These are phyloP conservation scores for Dothistroma septosporum DNA, from an alignment of 2,329 filamentous ascomycete genomes.

Conservation along the genomic window DNA sequence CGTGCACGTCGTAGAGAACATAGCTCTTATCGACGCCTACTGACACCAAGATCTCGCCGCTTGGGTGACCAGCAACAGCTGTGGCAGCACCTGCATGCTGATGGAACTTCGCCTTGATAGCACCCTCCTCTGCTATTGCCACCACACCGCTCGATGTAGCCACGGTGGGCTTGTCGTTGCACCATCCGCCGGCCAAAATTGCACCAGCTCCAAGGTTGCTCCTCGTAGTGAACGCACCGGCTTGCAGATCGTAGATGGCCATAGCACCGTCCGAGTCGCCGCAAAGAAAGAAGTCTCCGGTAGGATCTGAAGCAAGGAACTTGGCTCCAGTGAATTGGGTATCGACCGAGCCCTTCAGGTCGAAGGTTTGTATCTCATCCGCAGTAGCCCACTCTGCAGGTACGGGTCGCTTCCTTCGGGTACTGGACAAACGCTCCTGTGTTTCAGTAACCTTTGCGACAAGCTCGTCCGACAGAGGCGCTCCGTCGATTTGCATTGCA, in stretches of 20 bases:
- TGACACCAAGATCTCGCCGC: slow-evolving; percentile 76
- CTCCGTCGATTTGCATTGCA: slow-evolving; percentile 86
- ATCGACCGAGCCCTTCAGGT: slow-evolving; percentile 52
- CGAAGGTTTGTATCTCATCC: slow-evolving; percentile 63
- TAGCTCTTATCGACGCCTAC: slow-evolving; percentile 90
- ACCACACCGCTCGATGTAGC: slow-evolving; percentile 72
- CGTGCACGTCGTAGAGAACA: slow-evolving; percentile 75
- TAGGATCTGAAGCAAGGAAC: slow-evolving; percentile 55
- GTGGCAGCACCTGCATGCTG: slow-evolving; percentile 80
- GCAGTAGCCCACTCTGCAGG: slow-evolving; percentile 79
- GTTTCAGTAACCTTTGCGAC: slow-evolving; percentile 71
- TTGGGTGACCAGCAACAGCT: slow-evolving; percentile 74
- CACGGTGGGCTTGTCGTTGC: slow-evolving; percentile 64
- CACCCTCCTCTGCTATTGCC: slow-evolving; percentile 71
- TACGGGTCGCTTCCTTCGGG: slow-evolving; percentile 81
- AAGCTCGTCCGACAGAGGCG: slow-evolving; percentile 69
- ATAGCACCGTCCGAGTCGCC: slow-evolving; percentile 71
- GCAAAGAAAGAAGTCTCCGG: slow-evolving; percentile 65
- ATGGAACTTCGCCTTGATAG: slow-evolving; percentile 64
- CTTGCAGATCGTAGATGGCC: slow-evolving; percentile 72
- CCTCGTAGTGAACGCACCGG: slow-evolving; percentile 69
- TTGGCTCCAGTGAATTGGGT: slow-evolving; percentile 57
- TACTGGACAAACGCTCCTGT: slow-evolving; percentile 78
- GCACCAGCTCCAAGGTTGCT: slow-evolving; percentile 61
- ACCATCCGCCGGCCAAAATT: slow-evolving; percentile 64